These are phyloP conservation scores for Pistacia vera DNA, from an alignment of 345 rosid species.

Conservation along the genomic window DNA sequence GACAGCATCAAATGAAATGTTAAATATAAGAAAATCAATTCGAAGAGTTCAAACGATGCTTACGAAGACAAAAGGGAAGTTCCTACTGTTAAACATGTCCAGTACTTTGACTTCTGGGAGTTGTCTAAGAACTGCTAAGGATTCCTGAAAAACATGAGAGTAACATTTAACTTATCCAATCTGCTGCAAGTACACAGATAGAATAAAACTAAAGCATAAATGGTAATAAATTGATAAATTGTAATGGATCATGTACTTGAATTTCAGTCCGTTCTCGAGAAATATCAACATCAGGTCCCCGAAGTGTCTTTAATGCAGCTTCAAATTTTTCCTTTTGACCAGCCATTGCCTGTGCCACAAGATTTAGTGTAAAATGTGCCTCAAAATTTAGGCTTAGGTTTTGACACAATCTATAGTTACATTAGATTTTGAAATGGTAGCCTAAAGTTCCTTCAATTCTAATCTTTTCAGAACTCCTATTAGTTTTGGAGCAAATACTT, in stretches of 20 bases:
- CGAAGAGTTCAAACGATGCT: slow-evolving; percentile 5
- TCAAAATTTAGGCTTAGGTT: neutral
- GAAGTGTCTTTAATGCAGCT: slow-evolving; percentile 38
- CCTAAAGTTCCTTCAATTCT: too few relatives aligned
- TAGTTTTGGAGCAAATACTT: too few relatives aligned
- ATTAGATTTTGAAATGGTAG: neutral
- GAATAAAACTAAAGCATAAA: neutral
- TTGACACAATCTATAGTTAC: neutral
- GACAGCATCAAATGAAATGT: neutral
- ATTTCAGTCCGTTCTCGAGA: slow-evolving; percentile 44
- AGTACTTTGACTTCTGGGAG: slow-evolving; percentile 34
- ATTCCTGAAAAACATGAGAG: slow-evolving; percentile 32
- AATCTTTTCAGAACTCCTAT: too few relatives aligned
- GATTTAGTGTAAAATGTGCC: neutral
- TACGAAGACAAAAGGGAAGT: slow-evolving; percentile 49
- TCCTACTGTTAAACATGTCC: slow-evolving; percentile 39
- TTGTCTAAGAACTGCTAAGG: slow-evolving; percentile 35
- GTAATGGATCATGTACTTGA: slow-evolving; percentile 26
- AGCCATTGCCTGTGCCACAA: slow-evolving; percentile 42
- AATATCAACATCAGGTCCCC: slow-evolving; percentile 48
- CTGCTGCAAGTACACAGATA: neutral
- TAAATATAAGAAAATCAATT: neutral
- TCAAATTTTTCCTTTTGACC: slow-evolving; percentile 44
- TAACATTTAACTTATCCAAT: neutral
- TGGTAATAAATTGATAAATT: neutral